Evolutionary conservation across 306 rosid species (phyloP).

Genomic region (Sicyos edulis): DNA sequence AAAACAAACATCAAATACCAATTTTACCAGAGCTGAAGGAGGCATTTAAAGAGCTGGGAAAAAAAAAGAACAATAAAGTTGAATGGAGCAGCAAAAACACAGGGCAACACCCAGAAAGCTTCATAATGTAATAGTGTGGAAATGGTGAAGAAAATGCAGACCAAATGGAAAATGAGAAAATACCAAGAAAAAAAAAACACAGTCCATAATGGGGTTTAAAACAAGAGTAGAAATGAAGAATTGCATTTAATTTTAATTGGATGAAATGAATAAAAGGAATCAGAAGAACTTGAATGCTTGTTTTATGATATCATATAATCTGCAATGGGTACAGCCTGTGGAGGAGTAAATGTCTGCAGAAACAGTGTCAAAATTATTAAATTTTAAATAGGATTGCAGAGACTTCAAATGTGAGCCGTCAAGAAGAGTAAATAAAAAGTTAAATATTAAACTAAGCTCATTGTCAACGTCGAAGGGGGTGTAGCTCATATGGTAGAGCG

Average conservation of each 20-base stretch:
- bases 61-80: not conserved
- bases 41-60: slow-evolving; percentile 1
- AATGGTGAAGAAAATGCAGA: not conserved
- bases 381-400: slow-evolving; percentile 21
- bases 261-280: not conserved
- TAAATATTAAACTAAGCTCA: no score
- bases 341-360: slow-evolving; percentile 21
- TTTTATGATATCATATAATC: not conserved
- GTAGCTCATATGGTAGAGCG: no score
- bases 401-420: slow-evolving; percentile 40
- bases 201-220: not conserved
- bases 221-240: not conserved
- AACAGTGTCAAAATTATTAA: slow-evolving; percentile 23
- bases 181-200: not conserved
- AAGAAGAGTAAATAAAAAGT: no score
- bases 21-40: slow-evolving; percentile 10
- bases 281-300: not conserved
- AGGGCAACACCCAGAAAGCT: slow-evolving; percentile 44
- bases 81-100: slow-evolving; percentile 29
- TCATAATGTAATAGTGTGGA: slow-evolving; percentile 31
- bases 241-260: not conserved
- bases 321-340: slow-evolving; percentile 17
- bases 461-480: no score
- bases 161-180: slow-evolving; percentile 7
- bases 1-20: no score